A percentile compares a stretch with the other conserved stretches of the same genome.
Evolutionary conservation across 495 filamentous ascomycete genomes (phyloP).

Genomic region (Xylaria bambusicola): DNA sequence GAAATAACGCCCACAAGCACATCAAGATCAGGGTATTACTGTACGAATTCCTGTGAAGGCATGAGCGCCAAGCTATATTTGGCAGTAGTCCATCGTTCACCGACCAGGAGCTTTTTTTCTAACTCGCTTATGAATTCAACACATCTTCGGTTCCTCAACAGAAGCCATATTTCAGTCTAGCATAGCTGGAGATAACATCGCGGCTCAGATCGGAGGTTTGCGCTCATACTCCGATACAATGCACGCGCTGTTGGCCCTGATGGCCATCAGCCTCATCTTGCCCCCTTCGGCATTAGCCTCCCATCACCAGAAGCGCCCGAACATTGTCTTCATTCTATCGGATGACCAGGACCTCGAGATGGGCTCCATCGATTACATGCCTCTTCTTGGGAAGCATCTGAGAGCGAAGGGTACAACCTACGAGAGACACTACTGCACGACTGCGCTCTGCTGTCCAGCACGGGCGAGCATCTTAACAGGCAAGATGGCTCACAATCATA

Average conservation of each 20-base stretch:
- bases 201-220: neutral
- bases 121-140: neutral
- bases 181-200: neutral
- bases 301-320: slow-evolving; percentile 27
- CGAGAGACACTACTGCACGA: slow-evolving; percentile 50
- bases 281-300: neutral
- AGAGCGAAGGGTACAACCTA: slow-evolving; percentile 45
- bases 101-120: neutral
- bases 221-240: neutral
- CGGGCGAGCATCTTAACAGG: slow-evolving; percentile 56
- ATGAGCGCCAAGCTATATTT: neutral
- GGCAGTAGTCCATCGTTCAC: slow-evolving; percentile 1
- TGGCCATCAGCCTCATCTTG: neutral
- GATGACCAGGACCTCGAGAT: slow-evolving; percentile 55
- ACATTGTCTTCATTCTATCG: slow-evolving; percentile 53
- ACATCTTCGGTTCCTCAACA: neutral
- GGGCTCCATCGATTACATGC: slow-evolving; percentile 48
- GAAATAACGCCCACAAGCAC: too few species aligned
- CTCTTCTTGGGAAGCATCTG: slow-evolving; percentile 38
- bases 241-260: neutral
- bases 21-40: too few species aligned
- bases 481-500: slow-evolving; percentile 59
- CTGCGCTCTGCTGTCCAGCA: slow-evolving; percentile 53
- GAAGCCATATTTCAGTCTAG: neutral
- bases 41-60: neutral